Evolutionary conservation across 805 yeast genomes (phyloP), one percentile per base, ranked within the genome.

Genomic region (Candida anglica): DNA sequence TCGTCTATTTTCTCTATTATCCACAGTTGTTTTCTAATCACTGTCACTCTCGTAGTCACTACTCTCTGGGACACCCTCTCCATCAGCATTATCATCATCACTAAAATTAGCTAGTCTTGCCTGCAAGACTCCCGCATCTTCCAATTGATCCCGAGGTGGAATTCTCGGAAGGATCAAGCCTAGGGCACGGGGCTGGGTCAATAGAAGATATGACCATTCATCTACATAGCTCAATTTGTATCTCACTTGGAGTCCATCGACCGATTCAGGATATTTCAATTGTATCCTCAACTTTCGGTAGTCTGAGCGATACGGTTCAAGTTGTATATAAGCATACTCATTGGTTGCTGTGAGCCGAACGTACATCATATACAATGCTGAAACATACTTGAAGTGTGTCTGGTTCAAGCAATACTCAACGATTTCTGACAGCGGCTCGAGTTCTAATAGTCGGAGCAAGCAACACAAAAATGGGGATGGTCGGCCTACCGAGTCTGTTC

Each of bases 391-490:
- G 70, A 89, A 89, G 42, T 59, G 59, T 19, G 53, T 46, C 46
- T 89, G 93, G 2, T 54, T 54, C 9, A 82, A 58, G 41, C 75
- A 70, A 34, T 77, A 70, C 13, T 61, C 50, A 2, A 85, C 50
- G 4, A 86, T 75, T 4, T 77, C 84, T 8, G 50, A 47, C 1
- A 69, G 47, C 0, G 97, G 97, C 41, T 77, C 77, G 13, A 93
- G 56, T 54, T 91, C 95, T 4, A 89, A 65, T 38, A 91, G 53
- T 42, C 91, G 78, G 48, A 86, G 75, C 21, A 87, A 55, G 28
- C 95, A 67, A 49, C 95, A 80, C n/a, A 86, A 52, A 46, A 86
- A 87, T 10, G 79, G 81, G 13, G 83, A 66, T 0, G 94, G 93
- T 40, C 76, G 58, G 20, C 77, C 77, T 15, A 60, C 63, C 11